phyloP scores from a whole-genome alignment of 345 rosid species.

The Lepidium aucheri region DNA sequence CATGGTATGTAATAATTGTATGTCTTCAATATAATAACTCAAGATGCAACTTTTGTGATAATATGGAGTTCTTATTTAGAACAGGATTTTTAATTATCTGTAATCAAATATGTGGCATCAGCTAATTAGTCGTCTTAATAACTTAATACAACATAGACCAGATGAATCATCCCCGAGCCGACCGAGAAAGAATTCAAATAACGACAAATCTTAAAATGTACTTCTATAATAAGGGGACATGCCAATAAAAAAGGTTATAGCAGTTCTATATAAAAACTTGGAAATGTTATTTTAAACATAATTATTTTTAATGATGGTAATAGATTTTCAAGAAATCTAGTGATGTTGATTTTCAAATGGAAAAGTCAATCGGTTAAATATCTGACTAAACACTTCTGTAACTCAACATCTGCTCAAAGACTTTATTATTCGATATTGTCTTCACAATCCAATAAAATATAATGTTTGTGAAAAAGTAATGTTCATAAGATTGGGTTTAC shows the following conservation, averaged over 20 bases:
- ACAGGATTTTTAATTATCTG: neutral
- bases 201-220: neutral
- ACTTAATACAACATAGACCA: slow-evolving; percentile 5
- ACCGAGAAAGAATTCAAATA: neutral
- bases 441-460: neutral
- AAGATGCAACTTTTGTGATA: slow-evolving; percentile 8
- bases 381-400: neutral
- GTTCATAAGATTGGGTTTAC: too few species aligned
- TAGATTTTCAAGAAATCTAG: neutral
- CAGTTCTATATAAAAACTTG: neutral
- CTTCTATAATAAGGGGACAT: neutral
- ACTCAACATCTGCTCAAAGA: neutral
- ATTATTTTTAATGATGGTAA: neutral
- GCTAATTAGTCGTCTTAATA: neutral
- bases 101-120: neutral
- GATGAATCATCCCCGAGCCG: slow-evolving; percentile 13
- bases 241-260: neutral
- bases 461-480: too few species aligned
- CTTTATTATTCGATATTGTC: neutral
- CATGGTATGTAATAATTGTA: neutral
- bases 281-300: neutral
- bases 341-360: neutral
- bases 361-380: neutral
- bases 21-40: neutral
- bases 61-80: neutral